These are phyloP conservation scores for Paraphaeosphaeria sporulosa DNA, from an alignment of 2,329 filamentous ascomycete species.

Conservation along the genomic window DNA sequence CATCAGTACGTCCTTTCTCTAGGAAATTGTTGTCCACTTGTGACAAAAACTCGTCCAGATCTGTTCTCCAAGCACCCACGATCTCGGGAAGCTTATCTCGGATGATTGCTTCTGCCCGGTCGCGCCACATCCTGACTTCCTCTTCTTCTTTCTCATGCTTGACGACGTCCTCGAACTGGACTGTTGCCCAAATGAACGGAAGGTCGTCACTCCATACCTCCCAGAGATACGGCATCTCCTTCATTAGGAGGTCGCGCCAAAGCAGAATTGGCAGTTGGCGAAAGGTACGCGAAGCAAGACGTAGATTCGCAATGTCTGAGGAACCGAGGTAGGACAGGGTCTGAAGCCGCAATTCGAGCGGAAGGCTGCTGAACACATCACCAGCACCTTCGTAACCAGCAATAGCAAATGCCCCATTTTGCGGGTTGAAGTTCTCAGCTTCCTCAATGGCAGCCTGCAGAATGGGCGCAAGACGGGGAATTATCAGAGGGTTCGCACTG, in stretches of 20 bases:
- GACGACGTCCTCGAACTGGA: background rate
- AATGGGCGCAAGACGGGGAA: conserved; percentile 24
- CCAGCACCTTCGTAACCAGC: background rate
- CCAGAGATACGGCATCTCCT: conserved; percentile 36
- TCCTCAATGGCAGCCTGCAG: conserved; percentile 11
- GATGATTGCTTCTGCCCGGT: conserved; percentile 4
- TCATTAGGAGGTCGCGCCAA: conserved; percentile 23
- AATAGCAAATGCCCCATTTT: conserved; percentile 9
- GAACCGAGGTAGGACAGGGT: conserved; percentile 25
- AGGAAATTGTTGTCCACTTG: background rate
- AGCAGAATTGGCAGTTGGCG: conserved; percentile 24
- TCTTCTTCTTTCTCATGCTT: background rate
- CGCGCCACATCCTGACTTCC: background rate
- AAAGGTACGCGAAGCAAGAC: conserved; percentile 28
- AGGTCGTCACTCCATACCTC: conserved; percentile 21
- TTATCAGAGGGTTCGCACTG: conserved; percentile 31
- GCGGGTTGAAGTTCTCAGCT: conserved; percentile 9
- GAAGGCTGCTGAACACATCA: conserved; percentile 27
- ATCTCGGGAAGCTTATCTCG: conserved; percentile 15
- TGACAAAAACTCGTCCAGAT: background rate
- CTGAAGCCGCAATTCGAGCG: conserved; percentile 25
- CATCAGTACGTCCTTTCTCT: background rate
- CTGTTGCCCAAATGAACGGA: conserved; percentile 14
- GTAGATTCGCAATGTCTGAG: conserved; percentile 28
- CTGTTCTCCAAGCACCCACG: background rate